Base-by-base conservation (phyloP, 495 filamentous ascomycete species). In the Cercophora scortea region DNA sequence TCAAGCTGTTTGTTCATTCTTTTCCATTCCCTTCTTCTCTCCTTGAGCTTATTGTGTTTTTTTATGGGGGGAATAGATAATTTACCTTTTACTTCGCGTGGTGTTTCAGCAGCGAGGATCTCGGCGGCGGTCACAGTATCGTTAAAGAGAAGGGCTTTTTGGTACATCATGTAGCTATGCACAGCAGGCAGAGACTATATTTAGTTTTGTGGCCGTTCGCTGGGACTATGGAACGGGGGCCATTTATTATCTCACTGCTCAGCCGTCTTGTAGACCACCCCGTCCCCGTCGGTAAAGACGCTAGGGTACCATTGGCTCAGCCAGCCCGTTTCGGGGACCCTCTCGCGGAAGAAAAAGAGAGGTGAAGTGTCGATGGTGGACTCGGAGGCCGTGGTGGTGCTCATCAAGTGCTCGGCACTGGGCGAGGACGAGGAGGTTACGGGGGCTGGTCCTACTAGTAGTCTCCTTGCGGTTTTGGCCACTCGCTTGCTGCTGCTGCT, bases 141-240 rank as follows among this genome's bases (percentile, higher is more conserved):
- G 34, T 53, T 44, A 69, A 85, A 84, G 56, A 83, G 71, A 3
- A 78, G 42, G 2, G 79, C 80, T 66, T 84, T 84, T 47, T 71
- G 73, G 64, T 82, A 71, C 81, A 83, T 83, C 81, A 85, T 82
- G 65, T 81, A 83, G 62, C 70, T 74, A 32, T 40, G 17, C n/a
- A 35, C 9, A 38, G 36, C 3, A 1, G 36, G 8, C 3, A 38
- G 36, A 7, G 36, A 38, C 10, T 8, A 7, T 38, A 5, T 25
- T 25, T 25, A 25, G 25, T 19, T 17, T 19, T 4, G 11, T 15
- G 34, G 25, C 13, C 18, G 38, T 47, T 4, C 44, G 34, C 15
- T 35, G 16, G 40, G 12, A 33, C 16, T 25, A 9, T 7, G 19
- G 36, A n/a, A 19, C 5, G 46, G 32, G 33, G 11, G 40, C 2